These are phyloP conservation scores for Elasticomyces elasticus DNA, from an alignment of 495 filamentous ascomycete species.

Conservation along the genomic window DNA sequence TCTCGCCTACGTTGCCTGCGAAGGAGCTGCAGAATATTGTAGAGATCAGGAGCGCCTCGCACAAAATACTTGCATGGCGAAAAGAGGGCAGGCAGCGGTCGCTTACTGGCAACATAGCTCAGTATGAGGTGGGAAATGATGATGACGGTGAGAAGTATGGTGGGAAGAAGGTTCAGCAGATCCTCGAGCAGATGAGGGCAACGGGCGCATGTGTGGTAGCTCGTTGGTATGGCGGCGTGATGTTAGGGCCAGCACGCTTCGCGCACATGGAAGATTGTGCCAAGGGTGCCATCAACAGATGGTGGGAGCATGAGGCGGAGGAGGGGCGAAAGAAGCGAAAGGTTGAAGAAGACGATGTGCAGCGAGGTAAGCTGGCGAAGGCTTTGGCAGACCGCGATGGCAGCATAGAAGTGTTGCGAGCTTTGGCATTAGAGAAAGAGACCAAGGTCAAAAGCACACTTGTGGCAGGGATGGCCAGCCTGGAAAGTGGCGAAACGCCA, in stretches of 20 bases:
- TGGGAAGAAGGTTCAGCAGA: constrained; percentile 31
- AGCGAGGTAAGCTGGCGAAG: constrained; percentile 22
- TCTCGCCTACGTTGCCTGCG: constrained; percentile 30
- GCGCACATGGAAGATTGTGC: constrained; percentile 35
- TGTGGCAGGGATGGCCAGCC: constrained; percentile 27
- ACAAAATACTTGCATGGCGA: constrained; percentile 38
- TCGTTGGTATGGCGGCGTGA: constrained; percentile 39
- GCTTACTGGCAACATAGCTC: constrained; percentile 17
- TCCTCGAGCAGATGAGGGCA: constrained; percentile 29
- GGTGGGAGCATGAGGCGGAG: constrained; percentile 20
- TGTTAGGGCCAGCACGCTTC: constrained; percentile 39
- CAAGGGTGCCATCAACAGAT: constrained; percentile 30
- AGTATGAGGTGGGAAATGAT: constrained; percentile 33
- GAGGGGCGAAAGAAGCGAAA: constrained; percentile 25
- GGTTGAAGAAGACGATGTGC: constrained; percentile 25
- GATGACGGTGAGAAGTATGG: constrained; percentile 40
- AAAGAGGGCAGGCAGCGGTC: constrained; percentile 26
- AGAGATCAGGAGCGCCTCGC: constrained; percentile 30
- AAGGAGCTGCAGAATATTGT: constrained; percentile 29
- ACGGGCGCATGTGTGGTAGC: constrained; percentile 37
- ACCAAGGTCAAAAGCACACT: constrained; percentile 20
- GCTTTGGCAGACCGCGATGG: constrained; percentile 30
- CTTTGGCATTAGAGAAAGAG: constrained; percentile 32
- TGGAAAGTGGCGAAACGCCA: constrained; percentile 29
- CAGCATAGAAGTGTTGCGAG: constrained; percentile 33